Evolutionary conservation across 768 basidiomycete genomes (phyloP).

Genomic region (Lyophyllum semitale): DNA sequence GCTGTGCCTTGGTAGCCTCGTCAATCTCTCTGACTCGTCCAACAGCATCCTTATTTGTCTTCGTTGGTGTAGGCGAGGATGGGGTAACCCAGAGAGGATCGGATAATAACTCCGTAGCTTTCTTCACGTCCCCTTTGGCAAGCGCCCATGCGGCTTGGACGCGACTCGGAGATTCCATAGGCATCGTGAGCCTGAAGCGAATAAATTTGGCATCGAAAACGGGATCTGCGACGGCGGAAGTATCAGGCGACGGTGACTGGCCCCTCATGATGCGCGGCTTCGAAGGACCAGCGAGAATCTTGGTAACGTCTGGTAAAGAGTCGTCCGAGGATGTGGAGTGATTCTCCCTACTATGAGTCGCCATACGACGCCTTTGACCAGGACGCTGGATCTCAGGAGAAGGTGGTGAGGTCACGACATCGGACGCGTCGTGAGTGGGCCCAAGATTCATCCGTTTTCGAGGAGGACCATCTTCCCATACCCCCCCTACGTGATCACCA

Average conservation of each 20-base stretch:
- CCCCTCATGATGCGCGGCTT: conserved; percentile 59
- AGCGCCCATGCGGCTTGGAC: conserved; percentile 71
- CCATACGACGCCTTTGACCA: conserved; percentile 48
- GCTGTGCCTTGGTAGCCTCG: conserved; percentile 68
- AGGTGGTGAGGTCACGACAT: conserved; percentile 46
- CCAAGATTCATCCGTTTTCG: conserved; percentile 71
- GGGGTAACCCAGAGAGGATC: conserved; percentile 57
- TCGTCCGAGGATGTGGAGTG: conserved; percentile 72
- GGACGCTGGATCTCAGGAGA: conserved; percentile 63
- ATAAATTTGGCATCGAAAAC: conserved; percentile 45
- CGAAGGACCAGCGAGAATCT: conserved; percentile 43
- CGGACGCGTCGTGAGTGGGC: conserved; percentile 35
- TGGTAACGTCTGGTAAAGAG: conserved; percentile 52
- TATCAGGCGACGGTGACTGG: conserved; percentile 35
- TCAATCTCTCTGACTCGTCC: conserved; percentile 75
- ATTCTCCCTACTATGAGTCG: conserved; percentile 36
- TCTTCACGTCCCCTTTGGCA: conserved; percentile 59
- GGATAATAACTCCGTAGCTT: conserved; percentile 57
- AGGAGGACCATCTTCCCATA: conserved; percentile 65
- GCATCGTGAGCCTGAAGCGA: conserved; percentile 66
- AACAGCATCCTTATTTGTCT: conserved; percentile 35
- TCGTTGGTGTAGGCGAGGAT: conserved; percentile 21
- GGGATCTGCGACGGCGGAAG: conserved; percentile 28
- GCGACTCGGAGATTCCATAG: conserved; percentile 41
- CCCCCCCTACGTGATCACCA: conserved; percentile 36